Percentiles rank a stretch among this genome's conserved stretches.
Evolutionary conservation across 1,284 basidiomycete species (phyloP).

Genomic region (Leccinum solheimii): DNA sequence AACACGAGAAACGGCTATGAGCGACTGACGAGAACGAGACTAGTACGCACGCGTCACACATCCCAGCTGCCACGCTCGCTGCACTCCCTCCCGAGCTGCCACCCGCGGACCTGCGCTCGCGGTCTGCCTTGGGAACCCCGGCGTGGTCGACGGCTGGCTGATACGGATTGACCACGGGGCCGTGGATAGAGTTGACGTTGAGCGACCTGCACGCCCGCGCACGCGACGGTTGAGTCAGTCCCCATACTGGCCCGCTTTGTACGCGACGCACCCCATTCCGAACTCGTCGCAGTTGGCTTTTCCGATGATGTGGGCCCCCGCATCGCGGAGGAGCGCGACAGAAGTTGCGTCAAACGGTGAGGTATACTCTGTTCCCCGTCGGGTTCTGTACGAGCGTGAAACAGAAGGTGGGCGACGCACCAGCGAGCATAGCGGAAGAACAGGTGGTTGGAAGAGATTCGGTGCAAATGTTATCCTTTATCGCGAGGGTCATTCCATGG

Average conservation of each 20-base stretch:
- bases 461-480: constrained; percentile 96
- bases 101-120: constrained; percentile 67
- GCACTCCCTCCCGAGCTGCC: constrained; percentile 86
- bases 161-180: constrained; percentile 79
- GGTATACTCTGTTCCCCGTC: constrained; percentile 54
- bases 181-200: constrained; percentile 69
- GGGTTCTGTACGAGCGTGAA: neutral
- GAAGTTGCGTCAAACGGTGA: constrained; percentile 91
- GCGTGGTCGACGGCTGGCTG: constrained; percentile 25
- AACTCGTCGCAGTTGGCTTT: constrained; percentile 99
- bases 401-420: constrained; percentile 45
- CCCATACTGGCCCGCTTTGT: neutral
- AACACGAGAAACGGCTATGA: neutral
- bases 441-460: constrained; percentile 81
- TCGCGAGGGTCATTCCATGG: constrained; percentile 53
- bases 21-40: neutral
- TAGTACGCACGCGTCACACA: constrained; percentile 75
- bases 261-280: constrained; percentile 83
- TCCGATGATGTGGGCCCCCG: constrained; percentile 77
- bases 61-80: constrained; percentile 74
- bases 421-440: constrained; percentile 71
- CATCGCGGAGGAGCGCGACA: constrained; percentile 60
- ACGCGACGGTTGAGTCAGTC: neutral
- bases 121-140: constrained; percentile 27
- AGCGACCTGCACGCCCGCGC: constrained; percentile 53